phyloP scores from a whole-genome alignment of 192 early-diverging fungal species.

The Irineochytrium annulatum region DNA sequence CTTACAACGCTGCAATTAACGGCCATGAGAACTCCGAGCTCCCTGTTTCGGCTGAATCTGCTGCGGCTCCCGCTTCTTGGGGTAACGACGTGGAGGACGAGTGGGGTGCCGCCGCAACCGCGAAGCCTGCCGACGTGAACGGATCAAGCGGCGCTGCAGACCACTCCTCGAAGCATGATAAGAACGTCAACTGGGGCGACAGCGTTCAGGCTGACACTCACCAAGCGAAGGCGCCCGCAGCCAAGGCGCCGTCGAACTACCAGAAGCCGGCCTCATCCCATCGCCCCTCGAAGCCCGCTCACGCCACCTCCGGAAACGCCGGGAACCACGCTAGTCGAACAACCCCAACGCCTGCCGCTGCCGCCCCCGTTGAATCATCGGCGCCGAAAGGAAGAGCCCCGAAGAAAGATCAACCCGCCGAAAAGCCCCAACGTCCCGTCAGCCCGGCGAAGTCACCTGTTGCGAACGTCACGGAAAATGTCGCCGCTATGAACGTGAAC shows the following conservation, averaged over 20 bases:
- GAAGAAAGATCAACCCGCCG: neutral
- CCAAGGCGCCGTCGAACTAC: constrained; percentile 22
- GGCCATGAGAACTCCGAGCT: constrained; percentile 8
- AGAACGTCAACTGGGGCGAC: neutral
- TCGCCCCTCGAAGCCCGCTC: too few relatives aligned
- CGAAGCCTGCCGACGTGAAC: constrained; percentile 3
- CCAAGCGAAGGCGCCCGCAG: constrained; percentile 18
- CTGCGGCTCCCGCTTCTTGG: neutral
- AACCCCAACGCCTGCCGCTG: too few relatives aligned
- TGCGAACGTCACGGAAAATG: constrained; percentile 1
- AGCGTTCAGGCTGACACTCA: neutral
- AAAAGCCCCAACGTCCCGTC: constrained; percentile 12
- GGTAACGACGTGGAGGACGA: neutral
- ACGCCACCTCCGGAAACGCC: too few relatives aligned
- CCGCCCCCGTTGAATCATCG: too few relatives aligned
- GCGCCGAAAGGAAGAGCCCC: constrained; percentile 13
- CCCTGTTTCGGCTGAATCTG: neutral
- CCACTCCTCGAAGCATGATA: constrained; percentile 1
- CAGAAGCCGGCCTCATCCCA: too few relatives aligned
- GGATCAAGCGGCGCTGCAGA: neutral
- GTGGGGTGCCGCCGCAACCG: neutral
- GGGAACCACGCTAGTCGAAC: too few relatives aligned
- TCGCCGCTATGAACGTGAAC: neutral
- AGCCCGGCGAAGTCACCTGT: constrained; percentile 21
- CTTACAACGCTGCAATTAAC: constrained; percentile 13